phyloP scores from a whole-genome alignment of 495 filamentous ascomycete genomes.

The Tuber borchii region DNA sequence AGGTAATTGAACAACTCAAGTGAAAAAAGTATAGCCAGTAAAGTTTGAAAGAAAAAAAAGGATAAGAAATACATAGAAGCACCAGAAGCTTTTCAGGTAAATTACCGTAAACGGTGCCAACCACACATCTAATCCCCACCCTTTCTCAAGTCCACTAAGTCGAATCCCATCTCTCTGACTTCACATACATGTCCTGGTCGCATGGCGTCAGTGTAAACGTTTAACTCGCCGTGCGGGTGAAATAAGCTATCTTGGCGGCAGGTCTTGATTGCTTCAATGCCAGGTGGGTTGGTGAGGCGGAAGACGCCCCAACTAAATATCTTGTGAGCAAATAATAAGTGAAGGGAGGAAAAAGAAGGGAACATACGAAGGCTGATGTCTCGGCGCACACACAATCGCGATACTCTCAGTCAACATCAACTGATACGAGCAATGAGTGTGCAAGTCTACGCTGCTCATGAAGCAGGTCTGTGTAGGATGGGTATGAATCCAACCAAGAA shows the following conservation, averaged over 20 bases:
- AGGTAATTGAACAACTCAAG: background rate
- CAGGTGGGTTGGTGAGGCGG: conserved; percentile 85
- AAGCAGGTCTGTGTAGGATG: conserved; percentile 96
- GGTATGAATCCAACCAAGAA: conserved; percentile 96
- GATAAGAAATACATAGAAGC: background rate
- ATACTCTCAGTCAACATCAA: conserved; percentile 91
- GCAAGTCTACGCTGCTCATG: conserved; percentile 88
- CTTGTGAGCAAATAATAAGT: conserved; percentile 4
- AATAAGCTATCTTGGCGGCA: conserved; percentile 74
- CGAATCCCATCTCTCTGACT: conserved; percentile 63
- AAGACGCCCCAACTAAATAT: conserved; percentile 74
- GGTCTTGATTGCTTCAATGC: conserved; percentile 66
- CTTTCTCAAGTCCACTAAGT: conserved; percentile 70
- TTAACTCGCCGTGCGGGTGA: conserved; percentile 64
- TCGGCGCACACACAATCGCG: conserved; percentile 92
- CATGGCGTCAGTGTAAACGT: conserved; percentile 79
- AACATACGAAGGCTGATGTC: conserved; percentile 63
- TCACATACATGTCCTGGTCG: conserved; percentile 82
- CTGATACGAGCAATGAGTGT: conserved; percentile 90
- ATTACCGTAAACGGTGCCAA: background rate
- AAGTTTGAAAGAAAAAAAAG: background rate
- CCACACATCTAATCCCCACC: conserved; percentile 37
- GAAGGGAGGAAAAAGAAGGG: background rate
- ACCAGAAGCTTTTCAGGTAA: background rate
- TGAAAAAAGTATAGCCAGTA: background rate